Conservation (phyloP, 495 filamentous ascomycete genomes). For the Podospora pseudocomata region DNA sequence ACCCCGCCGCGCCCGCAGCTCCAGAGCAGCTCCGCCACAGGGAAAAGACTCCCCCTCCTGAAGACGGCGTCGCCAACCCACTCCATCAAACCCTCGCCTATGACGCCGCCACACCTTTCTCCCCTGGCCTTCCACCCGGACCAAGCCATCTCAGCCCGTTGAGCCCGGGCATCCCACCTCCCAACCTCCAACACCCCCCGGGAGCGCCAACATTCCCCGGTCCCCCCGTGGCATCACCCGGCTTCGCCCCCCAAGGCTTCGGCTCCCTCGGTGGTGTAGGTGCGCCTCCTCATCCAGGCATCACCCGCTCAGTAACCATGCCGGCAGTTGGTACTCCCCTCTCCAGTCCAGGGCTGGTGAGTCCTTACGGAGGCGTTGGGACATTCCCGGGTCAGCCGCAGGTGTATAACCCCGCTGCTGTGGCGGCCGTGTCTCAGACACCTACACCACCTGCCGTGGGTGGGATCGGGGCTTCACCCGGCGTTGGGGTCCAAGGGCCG, state of each 20-base stretch:
- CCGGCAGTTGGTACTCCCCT: slow-evolving; percentile 30
- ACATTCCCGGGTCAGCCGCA: slow-evolving; percentile 31
- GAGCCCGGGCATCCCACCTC: slow-evolving; percentile 36
- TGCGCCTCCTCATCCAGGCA: slow-evolving; percentile 32
- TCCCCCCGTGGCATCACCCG: slow-evolving; percentile 40
- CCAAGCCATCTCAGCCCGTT: slow-evolving; percentile 33
- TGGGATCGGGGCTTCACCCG: background rate
- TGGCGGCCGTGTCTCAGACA: slow-evolving; percentile 36
- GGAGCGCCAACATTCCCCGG: slow-evolving; percentile 37
- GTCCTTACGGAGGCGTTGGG: slow-evolving; percentile 36
- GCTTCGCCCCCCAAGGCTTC: slow-evolving; percentile 39
- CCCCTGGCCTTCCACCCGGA: slow-evolving; percentile 39
- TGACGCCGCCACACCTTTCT: slow-evolving; percentile 55
- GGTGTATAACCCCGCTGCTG: slow-evolving; percentile 11
- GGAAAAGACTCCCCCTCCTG: slow-evolving; percentile 84
- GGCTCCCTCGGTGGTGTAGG: slow-evolving; percentile 37
- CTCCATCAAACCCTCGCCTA: slow-evolving; percentile 63
- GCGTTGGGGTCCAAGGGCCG: background rate
- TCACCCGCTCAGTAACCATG: slow-evolving; percentile 43
- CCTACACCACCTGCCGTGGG: slow-evolving; percentile 24
- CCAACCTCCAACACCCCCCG: slow-evolving; percentile 34
- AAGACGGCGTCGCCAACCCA: slow-evolving; percentile 67
- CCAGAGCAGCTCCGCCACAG: slow-evolving; percentile 78
- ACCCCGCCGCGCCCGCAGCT: slow-evolving; percentile 82
- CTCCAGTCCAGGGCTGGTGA: slow-evolving; percentile 28